Conservation (phyloP, 2,329 filamentous ascomycete genomes). For the Neurospora sp. region DNA sequence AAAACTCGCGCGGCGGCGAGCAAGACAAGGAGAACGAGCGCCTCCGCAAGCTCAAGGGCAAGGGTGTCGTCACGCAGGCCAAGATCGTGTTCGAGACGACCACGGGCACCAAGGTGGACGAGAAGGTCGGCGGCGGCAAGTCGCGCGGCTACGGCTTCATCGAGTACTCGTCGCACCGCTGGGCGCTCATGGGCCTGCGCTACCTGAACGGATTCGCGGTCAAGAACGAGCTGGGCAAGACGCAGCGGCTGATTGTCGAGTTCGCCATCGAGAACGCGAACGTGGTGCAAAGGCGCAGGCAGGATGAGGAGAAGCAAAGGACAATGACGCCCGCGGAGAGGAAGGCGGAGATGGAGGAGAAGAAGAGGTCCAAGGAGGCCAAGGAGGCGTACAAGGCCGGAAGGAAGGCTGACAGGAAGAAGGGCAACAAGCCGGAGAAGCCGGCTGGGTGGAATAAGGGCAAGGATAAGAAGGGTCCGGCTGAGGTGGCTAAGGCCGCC, state of each 20-base stretch:
- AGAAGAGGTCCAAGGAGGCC: constrained; percentile 12
- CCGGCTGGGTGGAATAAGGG: constrained; percentile 6
- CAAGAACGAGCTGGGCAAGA: constrained; percentile 58
- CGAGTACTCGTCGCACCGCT: constrained; percentile 89
- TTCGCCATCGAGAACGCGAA: constrained; percentile 98
- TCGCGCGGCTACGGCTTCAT: constrained; percentile 95
- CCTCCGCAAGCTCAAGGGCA: constrained; percentile 69
- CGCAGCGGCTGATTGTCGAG: constrained; percentile 85
- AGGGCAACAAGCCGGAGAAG: constrained; percentile 11
- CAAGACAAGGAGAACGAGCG: constrained; percentile 74
- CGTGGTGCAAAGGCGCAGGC: constrained; percentile 72
- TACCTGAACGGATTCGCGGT: constrained; percentile 77
- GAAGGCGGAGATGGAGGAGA: constrained; percentile 20
- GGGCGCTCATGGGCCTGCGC: constrained; percentile 86
- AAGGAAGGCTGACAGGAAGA: constrained; percentile 2
- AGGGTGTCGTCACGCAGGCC: constrained; percentile 80
- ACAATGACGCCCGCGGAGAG: constrained; percentile 2
- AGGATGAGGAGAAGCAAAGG: constrained; percentile 40
- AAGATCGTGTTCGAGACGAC: constrained; percentile 90
- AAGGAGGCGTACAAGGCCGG: constrained; percentile 6
- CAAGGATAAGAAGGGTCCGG: constrained; percentile 23
- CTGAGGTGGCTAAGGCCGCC: constrained; percentile 20
- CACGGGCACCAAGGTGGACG: constrained; percentile 74
- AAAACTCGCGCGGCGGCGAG: constrained; percentile 68
- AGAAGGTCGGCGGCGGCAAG: constrained; percentile 67